Evolutionary conservation across 345 rosid genomes (phyloP).

Genomic region (Clausena lansium): DNA sequence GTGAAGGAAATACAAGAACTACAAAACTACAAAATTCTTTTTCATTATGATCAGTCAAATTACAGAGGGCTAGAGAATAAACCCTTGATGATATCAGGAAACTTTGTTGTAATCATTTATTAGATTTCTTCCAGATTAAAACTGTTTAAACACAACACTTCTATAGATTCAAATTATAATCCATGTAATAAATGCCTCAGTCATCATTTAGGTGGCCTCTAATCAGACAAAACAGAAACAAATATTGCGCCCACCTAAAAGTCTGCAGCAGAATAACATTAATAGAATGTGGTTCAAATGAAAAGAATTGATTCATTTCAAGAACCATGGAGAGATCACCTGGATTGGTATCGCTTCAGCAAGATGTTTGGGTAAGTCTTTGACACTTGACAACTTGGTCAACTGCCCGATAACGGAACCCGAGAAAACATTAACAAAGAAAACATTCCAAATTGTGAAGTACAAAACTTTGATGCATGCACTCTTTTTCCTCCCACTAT

Average conservation of each 20-base stretch:
- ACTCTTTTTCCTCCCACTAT: constrained; percentile 76
- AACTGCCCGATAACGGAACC: constrained; percentile 66
- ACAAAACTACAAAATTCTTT: not conserved
- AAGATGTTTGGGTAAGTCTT: constrained; percentile 59
- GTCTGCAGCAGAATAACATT: not conserved
- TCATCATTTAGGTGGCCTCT: not conserved
- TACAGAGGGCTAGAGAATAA: not conserved
- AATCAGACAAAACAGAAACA: not conserved
- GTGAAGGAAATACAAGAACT: not conserved
- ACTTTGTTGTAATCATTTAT: not conserved
- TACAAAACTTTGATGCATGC: constrained; percentile 73
- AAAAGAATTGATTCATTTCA: not conserved
- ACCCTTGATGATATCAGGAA: not conserved
- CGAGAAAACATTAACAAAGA: constrained; percentile 78
- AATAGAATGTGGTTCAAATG: not conserved
- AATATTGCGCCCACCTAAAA: not conserved
- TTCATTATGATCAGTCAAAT: not conserved
- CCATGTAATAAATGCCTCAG: constrained; percentile 1
- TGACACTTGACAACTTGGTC: constrained; percentile 54
- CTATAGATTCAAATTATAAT: not conserved
- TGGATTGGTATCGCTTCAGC: constrained; percentile 77
- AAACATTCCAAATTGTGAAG: constrained; percentile 96
- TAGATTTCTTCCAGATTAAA: not conserved
- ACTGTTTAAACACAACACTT: not conserved
- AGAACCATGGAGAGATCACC: constrained; percentile 38